Percentiles rank a stretch among this genome's conserved stretches.
Conservation (phyloP, 305 asterid genomes). For the Fraxinus greggii region DNA sequence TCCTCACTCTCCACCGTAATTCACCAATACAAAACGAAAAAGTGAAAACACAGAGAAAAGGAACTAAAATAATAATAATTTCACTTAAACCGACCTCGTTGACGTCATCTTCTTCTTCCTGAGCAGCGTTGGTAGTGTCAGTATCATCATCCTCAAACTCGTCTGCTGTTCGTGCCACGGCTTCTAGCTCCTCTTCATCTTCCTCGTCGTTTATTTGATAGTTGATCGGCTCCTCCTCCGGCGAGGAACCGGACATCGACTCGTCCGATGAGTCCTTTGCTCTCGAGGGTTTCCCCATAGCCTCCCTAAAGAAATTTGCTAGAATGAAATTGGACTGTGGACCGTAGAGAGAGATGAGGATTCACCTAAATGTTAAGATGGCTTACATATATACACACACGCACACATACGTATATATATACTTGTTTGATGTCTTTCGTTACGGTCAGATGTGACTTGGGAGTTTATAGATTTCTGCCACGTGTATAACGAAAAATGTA, state of each 20-base stretch:
- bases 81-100: conserved; percentile 44
- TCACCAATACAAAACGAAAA: background rate
- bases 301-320: background rate
- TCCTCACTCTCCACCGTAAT: conserved; percentile 3
- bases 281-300: conserved; percentile 76
- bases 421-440: background rate
- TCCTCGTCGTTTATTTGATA: conserved; percentile 64
- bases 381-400: background rate
- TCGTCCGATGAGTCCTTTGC: conserved; percentile 53
- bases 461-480: background rate
- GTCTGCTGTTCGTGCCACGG: conserved; percentile 78
- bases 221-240: conserved; percentile 53
- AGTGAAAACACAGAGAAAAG: background rate
- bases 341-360: background rate
- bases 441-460: background rate
- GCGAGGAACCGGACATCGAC: conserved; percentile 39
- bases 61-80: background rate
- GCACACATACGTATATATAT: background rate
- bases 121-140: conserved; percentile 32
- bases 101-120: conserved; percentile 54
- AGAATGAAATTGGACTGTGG: background rate
- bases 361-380: background rate
- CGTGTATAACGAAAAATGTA: background rate
- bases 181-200: conserved; percentile 92
- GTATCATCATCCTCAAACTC: conserved; percentile 66